Evolutionary conservation across 2,329 filamentous ascomycete genomes (phyloP), one percentile per base, ranked within the genome.

Genomic region (Aspergillus ruber): DNA sequence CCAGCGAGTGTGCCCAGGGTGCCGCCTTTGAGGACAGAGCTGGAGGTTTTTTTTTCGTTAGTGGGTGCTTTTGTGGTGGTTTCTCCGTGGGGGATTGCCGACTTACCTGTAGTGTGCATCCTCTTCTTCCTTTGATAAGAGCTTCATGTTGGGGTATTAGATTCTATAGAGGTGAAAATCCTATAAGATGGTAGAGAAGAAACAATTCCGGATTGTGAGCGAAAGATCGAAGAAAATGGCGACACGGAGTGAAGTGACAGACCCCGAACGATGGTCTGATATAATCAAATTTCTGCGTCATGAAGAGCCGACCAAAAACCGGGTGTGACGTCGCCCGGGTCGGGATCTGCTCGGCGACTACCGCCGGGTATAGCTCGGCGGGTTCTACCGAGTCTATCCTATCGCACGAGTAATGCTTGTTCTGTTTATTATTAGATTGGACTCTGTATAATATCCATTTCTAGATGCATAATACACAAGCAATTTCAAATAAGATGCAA

Each of bases 71-170:
- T 49, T 42, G 44, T 50, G 43, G 47, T 48, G n/a, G 21, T 42
- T 13, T 33, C 15, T 35, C 42, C 32, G 39, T 23, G 25, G n/a
- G 36, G 43, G 25, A 49, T 23, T 21, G 43, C 41, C 25, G 38
- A 44, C 36, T 17, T 71, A 83, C 80, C 77, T 74, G 80, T 94
- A 95, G 79, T 96, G 90, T 46, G 81, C 87, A 51, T 77, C 69
- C 74, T 96, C 90, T 74, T 96, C 88, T 81, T 96, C 89, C 68
- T 91, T 89, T 61, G 87, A 94, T 67, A 97, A 80, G 65, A 97
- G 77, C 85, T 96, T 97, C 93, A 97, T 98, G 54, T 44, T 77
- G 70, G 59, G 17, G 33, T 47, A 35, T 45, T 23, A 35, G 18
- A 4, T 10, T 12, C n/a, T 41, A 17, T 41, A 23, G 6, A 41